Conservation (phyloP, 768 basidiomycete genomes). For the Rhodotorula diobovata region DNA sequence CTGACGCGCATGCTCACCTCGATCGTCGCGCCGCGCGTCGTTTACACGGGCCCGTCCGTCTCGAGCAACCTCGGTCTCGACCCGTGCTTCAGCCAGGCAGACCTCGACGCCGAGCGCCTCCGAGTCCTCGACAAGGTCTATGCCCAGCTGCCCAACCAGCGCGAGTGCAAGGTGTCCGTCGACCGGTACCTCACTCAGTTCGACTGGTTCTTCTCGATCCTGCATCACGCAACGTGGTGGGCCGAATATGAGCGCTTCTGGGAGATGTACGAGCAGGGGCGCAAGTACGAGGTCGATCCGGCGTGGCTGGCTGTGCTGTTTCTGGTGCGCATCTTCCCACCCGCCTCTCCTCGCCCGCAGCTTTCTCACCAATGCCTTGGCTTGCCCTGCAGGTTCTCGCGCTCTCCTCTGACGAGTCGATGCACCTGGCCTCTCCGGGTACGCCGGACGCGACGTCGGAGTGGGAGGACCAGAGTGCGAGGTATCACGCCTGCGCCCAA, state of each 20-base stretch:
- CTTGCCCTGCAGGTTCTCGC: constrained; percentile 16
- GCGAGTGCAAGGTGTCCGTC: neutral
- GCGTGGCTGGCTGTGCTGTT: constrained; percentile 19
- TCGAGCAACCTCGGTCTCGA: constrained; percentile 18
- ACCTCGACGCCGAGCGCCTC: constrained; percentile 3
- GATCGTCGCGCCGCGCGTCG: constrained; percentile 12
- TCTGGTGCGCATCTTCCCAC: neutral
- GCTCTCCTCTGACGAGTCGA: constrained; percentile 8
- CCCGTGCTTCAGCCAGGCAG: constrained; percentile 11
- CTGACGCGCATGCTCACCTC: constrained; percentile 22
- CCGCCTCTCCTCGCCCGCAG: too few relatives aligned
- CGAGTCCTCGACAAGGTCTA: constrained; percentile 12
- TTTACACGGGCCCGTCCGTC: neutral
- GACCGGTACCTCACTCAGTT: neutral
- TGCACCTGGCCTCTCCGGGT: neutral
- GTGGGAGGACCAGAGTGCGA: neutral
- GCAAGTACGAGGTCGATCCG: constrained; percentile 26
- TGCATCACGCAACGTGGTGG: constrained; percentile 1
- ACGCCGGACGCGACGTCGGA: neutral
- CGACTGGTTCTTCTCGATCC: constrained; percentile 7
- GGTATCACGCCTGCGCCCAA: constrained; percentile 17
- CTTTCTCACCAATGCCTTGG: too few relatives aligned
- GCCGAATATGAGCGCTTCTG: constrained; percentile 18
- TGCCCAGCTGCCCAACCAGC: constrained; percentile 11
- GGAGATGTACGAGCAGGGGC: constrained; percentile 19